Percentiles rank a stretch among this genome's conserved stretches.
These are phyloP conservation scores for Zoysia japonica DNA, from an alignment of 176 grass and related monocot species.

Conservation along the genomic window DNA sequence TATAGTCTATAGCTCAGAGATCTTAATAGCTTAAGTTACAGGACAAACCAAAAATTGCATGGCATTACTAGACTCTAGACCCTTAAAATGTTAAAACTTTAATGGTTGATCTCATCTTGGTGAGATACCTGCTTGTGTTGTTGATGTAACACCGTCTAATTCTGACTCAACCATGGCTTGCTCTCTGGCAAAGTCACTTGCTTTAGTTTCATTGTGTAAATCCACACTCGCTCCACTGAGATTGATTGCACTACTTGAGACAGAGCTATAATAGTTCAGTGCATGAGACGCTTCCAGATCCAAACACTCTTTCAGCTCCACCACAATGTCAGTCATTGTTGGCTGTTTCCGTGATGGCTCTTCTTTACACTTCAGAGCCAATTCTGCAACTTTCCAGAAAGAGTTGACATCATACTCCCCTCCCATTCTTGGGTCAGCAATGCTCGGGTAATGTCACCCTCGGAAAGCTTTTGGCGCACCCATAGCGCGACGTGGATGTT, in stretches of 20 bases:
- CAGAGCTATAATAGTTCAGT: slow-evolving; percentile 23
- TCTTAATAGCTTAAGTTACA: too few relatives aligned
- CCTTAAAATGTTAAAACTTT: too few relatives aligned
- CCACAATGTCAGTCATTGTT: slow-evolving; percentile 36
- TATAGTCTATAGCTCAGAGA: too few relatives aligned
- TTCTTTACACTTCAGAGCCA: slow-evolving; percentile 45
- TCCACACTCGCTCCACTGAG: not conserved
- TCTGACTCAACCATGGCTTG: not conserved
- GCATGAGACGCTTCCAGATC: slow-evolving; percentile 23
- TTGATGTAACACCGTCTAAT: not conserved
- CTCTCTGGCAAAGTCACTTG: not conserved
- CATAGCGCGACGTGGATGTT: slow-evolving; percentile 38
- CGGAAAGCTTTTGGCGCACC: slow-evolving; percentile 41
- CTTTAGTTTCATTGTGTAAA: not conserved
- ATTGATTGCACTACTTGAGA: slow-evolving; percentile 3
- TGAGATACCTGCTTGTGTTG: not conserved
- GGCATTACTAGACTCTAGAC: not conserved
- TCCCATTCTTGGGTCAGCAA: slow-evolving; percentile 33
- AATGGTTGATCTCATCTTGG: not conserved
- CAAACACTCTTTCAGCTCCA: slow-evolving; percentile 39
- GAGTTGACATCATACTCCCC: slow-evolving; percentile 40
- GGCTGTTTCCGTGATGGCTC: slow-evolving; percentile 32
- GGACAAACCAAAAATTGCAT: not conserved
- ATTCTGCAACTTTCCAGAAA: slow-evolving; percentile 42
- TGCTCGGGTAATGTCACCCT: slow-evolving; percentile 36